Evolutionary conservation across 2,329 filamentous ascomycete species (phyloP).

Genomic region (Epicoccum sorghinum): DNA sequence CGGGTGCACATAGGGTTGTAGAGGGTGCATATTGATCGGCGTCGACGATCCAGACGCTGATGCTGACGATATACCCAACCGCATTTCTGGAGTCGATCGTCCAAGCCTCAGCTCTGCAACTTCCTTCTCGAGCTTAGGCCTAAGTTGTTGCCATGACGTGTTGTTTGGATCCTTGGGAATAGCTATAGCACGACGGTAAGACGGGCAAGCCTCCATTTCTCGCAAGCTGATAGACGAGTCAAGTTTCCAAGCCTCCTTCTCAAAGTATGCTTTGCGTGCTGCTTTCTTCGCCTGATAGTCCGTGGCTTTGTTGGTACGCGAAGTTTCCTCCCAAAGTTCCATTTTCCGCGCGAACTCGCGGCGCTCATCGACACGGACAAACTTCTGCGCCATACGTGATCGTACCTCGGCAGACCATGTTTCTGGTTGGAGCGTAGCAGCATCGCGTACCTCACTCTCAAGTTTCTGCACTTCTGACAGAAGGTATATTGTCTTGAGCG

Average conservation of each 20-base stretch:
- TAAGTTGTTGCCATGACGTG: conserved; percentile 44
- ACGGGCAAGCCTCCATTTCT: conserved; percentile 47
- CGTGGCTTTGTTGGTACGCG: conserved; percentile 35
- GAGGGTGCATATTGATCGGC: conserved; percentile 21
- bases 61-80: conserved; percentile 18
- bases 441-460: conserved; percentile 30
- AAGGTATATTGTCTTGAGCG: conserved; percentile 42
- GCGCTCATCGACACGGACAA: conserved; percentile 37
- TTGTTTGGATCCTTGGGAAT: conserved; percentile 48
- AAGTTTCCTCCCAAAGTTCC: conserved; percentile 46
- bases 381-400: conserved; percentile 31
- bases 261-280: conserved; percentile 45
- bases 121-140: conserved; percentile 46
- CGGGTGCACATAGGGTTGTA: conserved; percentile 19
- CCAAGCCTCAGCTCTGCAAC: conserved; percentile 28
- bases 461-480: conserved; percentile 37
- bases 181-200: conserved; percentile 47
- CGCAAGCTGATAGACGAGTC: conserved; percentile 44
- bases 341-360: conserved; percentile 44
- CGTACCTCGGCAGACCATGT: conserved; percentile 30
- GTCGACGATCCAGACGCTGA: conserved; percentile 30
- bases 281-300: conserved; percentile 42
- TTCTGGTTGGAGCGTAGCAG: conserved; percentile 21
- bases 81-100: conserved; percentile 16
- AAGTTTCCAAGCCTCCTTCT: conserved; percentile 45